These are phyloP conservation scores for Geum urbanum DNA, from an alignment of 306 rosid species.

Conservation along the genomic window DNA sequence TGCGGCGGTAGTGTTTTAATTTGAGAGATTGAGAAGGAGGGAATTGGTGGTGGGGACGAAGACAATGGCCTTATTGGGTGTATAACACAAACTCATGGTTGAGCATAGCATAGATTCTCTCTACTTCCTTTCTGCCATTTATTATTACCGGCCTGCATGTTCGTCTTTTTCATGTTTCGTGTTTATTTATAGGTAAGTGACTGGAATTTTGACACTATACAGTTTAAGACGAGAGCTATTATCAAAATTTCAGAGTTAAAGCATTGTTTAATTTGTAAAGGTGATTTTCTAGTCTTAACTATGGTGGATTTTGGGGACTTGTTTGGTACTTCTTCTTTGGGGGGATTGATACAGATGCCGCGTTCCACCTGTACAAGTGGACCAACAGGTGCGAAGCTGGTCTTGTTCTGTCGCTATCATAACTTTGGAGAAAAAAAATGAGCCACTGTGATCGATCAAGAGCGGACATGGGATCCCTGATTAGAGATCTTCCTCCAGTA, in stretches of 20 bases:
- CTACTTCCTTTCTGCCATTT: not conserved
- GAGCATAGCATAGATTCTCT: constrained; percentile 12
- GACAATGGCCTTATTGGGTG: too few relatives aligned
- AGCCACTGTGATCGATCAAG: not conserved
- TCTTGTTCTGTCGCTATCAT: not conserved
- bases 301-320: not conserved
- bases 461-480: not conserved
- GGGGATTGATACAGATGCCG: constrained; percentile 35
- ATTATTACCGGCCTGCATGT: not conserved
- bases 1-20: not conserved
- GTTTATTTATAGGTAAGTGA: too few relatives aligned
- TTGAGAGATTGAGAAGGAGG: too few relatives aligned
- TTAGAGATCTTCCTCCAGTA: not conserved
- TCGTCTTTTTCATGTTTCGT: too few relatives aligned
- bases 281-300: not conserved
- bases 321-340: not conserved
- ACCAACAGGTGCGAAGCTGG: not conserved
- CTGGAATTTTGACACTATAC: too few relatives aligned
- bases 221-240: too few relatives aligned
- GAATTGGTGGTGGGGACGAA: not conserved
- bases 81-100: too few relatives aligned
- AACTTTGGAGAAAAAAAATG: not conserved
- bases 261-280: not conserved
- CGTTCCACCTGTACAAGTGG: constrained; percentile 49
- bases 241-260: not conserved